Base-by-base conservation (phyloP, 2,329 filamentous ascomycete genomes). In the Pseudophaeomoniella oleicola region DNA sequence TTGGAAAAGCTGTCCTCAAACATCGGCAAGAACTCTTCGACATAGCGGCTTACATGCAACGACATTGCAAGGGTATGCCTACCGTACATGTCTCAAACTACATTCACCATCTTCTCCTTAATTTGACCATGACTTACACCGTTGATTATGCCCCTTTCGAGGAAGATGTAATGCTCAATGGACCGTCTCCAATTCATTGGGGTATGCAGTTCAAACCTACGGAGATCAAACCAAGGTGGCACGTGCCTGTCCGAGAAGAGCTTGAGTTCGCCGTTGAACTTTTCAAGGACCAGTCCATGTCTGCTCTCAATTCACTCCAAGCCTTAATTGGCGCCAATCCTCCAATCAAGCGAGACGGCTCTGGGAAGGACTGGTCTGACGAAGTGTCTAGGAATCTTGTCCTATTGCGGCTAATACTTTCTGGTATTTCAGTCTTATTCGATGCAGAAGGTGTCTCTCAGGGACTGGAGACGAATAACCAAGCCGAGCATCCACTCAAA, bases 321-420 rank as follows among this genome's bases (percentile, higher is more conserved):
- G 72, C 78, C 5, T 69, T 98, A n/a, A 92, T 85, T 51, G 78
- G 82, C 42, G 78, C 84, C 32, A 72, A 80, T 22, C 80, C 86
- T 1, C 79, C 77, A 2, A 79, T 96, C 37, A 92, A 86, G 56
- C 75, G 88, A 39, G 88, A 87, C 46, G 90, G 90, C 27, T 94
- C 88, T 55, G 92, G 93, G 47, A 98, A 96, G 58, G 88, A 94
- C 50, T 98, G 90, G 90, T 94, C 88, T 0, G 90, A 98, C 54
- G 92, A 98, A 55, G 80, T 96, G 17, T 88, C 86, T 2, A 70
- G 90, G 38, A 85, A 94, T 46, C 69, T 98, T 39, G 83, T 88
- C 10, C 78, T 94, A 36, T 67, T 98, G 11, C 72, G 88, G 18
- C 69, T 98, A n/a, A 75, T 94, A 32, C 75, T 93, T 16, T 92